A percentile compares a stretch with the other conserved stretches of the same genome.
Evolutionary conservation across 441 rosid species (phyloP).

Genomic region (Erysimum pusillum): DNA sequence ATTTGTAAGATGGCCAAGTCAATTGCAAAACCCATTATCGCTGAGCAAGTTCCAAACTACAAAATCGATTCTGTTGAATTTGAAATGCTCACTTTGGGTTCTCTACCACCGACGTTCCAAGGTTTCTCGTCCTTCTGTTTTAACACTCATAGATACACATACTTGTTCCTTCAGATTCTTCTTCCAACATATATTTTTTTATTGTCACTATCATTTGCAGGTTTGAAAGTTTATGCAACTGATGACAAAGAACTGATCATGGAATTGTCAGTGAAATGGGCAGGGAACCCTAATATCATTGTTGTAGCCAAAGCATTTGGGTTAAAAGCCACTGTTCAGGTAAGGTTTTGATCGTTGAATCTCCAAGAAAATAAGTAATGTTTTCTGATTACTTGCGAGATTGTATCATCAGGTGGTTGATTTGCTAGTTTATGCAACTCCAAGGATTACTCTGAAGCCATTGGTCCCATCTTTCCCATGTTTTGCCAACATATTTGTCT

Average conservation of each 20-base stretch:
- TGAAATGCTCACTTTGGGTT: conserved; percentile 69
- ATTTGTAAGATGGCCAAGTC: conserved; percentile 63
- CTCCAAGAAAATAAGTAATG: neutral
- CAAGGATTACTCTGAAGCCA: conserved; percentile 71
- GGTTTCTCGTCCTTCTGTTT: conserved; percentile 49
- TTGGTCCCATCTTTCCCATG: conserved; percentile 68
- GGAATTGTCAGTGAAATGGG: conserved; percentile 77
- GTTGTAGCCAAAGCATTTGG: conserved; percentile 73
- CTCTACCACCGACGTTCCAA: conserved; percentile 72
- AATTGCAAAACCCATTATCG: conserved; percentile 70
- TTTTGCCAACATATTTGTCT: conserved; percentile 65
- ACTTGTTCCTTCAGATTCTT: neutral
- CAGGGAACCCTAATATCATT: conserved; percentile 72
- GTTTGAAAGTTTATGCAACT: conserved; percentile 72
- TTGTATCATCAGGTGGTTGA: conserved; percentile 60
- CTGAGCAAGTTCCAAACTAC: conserved; percentile 70
- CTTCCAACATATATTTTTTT: conserved; percentile 1
- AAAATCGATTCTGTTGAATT: conserved; percentile 78
- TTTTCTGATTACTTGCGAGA: conserved; percentile 32
- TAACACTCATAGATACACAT: conserved; percentile 20
- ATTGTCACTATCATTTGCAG: conserved; percentile 46
- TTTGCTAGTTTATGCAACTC: conserved; percentile 68
- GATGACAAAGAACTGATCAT: conserved; percentile 80
- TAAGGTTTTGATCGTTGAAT: conserved; percentile 37
- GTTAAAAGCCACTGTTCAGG: conserved; percentile 70